phyloP scores from a whole-genome alignment of 164 flowering plant genomes.

The Berberis vulgaris region DNA sequence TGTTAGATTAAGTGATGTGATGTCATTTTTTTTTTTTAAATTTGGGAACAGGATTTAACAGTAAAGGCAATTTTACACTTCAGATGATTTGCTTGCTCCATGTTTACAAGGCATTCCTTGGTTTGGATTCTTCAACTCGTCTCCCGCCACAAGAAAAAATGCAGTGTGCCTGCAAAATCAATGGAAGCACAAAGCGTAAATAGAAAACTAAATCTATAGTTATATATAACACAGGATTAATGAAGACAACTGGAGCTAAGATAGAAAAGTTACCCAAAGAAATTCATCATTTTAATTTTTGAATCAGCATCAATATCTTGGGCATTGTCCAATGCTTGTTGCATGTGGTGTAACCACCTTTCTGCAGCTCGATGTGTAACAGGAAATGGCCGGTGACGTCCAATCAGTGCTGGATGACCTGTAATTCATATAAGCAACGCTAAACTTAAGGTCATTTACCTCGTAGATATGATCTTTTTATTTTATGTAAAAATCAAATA shows the following conservation, averaged over 20 bases:
- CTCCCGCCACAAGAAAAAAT: slow-evolving; percentile 91
- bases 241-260: no score
- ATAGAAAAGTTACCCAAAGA: slow-evolving; percentile 21
- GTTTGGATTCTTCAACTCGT: slow-evolving; percentile 63
- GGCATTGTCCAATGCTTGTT: slow-evolving; percentile 51
- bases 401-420: no score
- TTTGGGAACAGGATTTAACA: neutral
- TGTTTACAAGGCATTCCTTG: slow-evolving; percentile 45
- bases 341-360: slow-evolving; percentile 81
- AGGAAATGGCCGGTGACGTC: slow-evolving; percentile 43
- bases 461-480: no score
- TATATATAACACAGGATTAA: neutral
- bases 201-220: neutral
- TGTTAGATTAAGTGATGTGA: neutral
- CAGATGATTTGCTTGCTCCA: slow-evolving; percentile 29
- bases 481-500: no score
- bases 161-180: slow-evolving; percentile 70
- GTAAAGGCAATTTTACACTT: slow-evolving; percentile 10
- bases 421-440: no score
- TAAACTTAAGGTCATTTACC: no score
- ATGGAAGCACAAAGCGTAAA: no score
- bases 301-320: slow-evolving; percentile 70
- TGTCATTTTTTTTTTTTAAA: neutral
- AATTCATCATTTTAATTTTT: slow-evolving; percentile 77
- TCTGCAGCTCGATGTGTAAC: no score